Evolutionary conservation across 2,329 filamentous ascomycete species (phyloP).

Genomic region (Paradendryphiella salina): DNA sequence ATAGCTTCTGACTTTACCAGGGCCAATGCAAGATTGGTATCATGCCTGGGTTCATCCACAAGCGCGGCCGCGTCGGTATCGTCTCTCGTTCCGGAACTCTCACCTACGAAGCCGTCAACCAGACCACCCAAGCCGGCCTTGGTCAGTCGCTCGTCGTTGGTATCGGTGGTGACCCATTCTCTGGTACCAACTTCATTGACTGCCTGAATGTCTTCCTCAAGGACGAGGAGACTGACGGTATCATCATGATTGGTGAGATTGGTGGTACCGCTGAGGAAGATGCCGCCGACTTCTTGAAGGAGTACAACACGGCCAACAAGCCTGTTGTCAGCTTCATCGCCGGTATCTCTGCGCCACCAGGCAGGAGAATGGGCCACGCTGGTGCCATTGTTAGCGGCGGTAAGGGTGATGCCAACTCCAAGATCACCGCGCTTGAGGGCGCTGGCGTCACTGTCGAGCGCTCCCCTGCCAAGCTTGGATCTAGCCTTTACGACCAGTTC

Average conservation of each 20-base stretch:
- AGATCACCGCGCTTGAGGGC: slow-evolving; percentile 91
- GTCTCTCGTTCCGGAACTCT: slow-evolving; percentile 97
- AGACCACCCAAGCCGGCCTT: slow-evolving; percentile 94
- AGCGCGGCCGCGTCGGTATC: slow-evolving; percentile 97
- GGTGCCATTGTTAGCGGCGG: slow-evolving; percentile 97
- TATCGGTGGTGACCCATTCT: slow-evolving; percentile 98
- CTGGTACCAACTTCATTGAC: slow-evolving; percentile 99
- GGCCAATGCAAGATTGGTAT: slow-evolving; percentile 99
- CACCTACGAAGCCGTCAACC: slow-evolving; percentile 99
- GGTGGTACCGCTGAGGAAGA: slow-evolving; percentile 97
- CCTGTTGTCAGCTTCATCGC: slow-evolving; percentile 98
- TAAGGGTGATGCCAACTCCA: slow-evolving; percentile 96
- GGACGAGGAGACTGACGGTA: slow-evolving; percentile 95
- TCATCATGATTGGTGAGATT: slow-evolving; percentile 99
- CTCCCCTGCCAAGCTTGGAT: slow-evolving; percentile 77
- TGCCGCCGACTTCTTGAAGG: slow-evolving; percentile 91
- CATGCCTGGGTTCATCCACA: slow-evolving; percentile 99
- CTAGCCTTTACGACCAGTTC: slow-evolving; percentile 92
- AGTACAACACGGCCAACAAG: slow-evolving; percentile 90
- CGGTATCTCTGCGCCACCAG: slow-evolving; percentile 94
- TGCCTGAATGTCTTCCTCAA: slow-evolving; percentile 96
- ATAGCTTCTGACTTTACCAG: slow-evolving; percentile 43
- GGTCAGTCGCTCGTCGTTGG: slow-evolving; percentile 98
- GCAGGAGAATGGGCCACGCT: slow-evolving; percentile 97
- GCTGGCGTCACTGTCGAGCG: slow-evolving; percentile 96